A percentile compares a stretch with the other conserved stretches of the same genome.
These are phyloP conservation scores for Penstemon newberryi DNA, from an alignment of 257 asterid species.

Conservation along the genomic window DNA sequence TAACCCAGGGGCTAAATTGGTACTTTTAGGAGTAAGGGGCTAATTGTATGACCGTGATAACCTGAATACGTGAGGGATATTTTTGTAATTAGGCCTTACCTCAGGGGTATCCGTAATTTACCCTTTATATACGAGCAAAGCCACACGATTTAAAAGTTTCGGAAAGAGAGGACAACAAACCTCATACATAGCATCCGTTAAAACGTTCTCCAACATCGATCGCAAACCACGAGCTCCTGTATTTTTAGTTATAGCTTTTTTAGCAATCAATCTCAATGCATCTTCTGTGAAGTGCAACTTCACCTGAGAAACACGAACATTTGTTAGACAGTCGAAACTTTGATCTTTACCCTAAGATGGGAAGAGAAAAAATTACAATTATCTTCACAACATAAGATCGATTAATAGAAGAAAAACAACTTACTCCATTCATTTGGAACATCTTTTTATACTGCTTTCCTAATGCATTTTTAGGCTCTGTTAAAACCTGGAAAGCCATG, in stretches of 20 bases:
- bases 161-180: conserved; percentile 38
- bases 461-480: conserved; percentile 93
- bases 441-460: conserved; percentile 95
- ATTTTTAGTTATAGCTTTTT: conserved; percentile 79
- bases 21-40: too few relatives aligned
- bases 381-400: neutral
- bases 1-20: too few relatives aligned
- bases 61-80: too few relatives aligned
- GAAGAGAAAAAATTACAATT: neutral
- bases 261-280: conserved; percentile 90
- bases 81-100: too few relatives aligned
- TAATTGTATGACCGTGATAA: too few relatives aligned
- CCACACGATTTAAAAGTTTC: neutral
- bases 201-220: conserved; percentile 77
- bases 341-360: too few relatives aligned
- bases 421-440: conserved; percentile 96
- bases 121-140: neutral
- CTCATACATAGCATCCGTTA: conserved; percentile 99
- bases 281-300: conserved; percentile 83
- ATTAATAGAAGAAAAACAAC: conserved; percentile 27
- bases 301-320: conserved; percentile 55
- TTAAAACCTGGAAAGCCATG: conserved; percentile 64
- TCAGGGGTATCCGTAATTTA: too few relatives aligned
- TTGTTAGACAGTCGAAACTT: neutral
- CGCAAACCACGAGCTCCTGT: conserved; percentile 97